These are phyloP conservation scores for Corylus heterophylla DNA, from an alignment of 306 rosid genomes.

Conservation along the genomic window DNA sequence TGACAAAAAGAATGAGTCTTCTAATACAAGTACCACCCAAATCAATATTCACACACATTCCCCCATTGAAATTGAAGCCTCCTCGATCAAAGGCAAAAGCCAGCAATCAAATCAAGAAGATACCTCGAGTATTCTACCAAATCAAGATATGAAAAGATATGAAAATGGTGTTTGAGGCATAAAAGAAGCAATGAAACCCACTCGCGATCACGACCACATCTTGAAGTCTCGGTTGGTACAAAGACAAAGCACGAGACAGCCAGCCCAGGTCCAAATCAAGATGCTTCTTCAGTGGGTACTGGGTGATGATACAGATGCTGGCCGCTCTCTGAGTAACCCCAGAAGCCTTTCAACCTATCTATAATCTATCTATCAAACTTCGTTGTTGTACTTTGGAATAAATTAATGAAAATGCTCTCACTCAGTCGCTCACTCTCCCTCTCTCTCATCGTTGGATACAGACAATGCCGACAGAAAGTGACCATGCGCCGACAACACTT, in stretches of 20 bases:
- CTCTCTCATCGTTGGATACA: slow-evolving; percentile 53
- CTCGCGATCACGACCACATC: slow-evolving; percentile 29
- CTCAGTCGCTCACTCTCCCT: neutral
- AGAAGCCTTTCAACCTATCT: slow-evolving; percentile 32
- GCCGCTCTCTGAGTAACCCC: slow-evolving; percentile 40
- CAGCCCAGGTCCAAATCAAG: slow-evolving; percentile 35
- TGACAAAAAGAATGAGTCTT: slow-evolving; percentile 36
- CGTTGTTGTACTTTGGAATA: slow-evolving; percentile 38
- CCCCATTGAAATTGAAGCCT: slow-evolving; percentile 40
- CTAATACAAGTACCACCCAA: slow-evolving; percentile 32
- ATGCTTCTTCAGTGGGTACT: slow-evolving; percentile 34
- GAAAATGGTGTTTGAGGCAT: slow-evolving; percentile 10
- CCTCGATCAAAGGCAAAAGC: slow-evolving; percentile 13
- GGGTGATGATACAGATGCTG: slow-evolving; percentile 27
- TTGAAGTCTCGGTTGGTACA: slow-evolving; percentile 26
- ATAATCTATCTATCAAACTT: slow-evolving; percentile 12
- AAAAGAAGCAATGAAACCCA: slow-evolving; percentile 26
- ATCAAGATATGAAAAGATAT: slow-evolving; percentile 14
- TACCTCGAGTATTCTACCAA: neutral
- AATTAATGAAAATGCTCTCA: slow-evolving; percentile 37
- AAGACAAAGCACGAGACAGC: slow-evolving; percentile 16
- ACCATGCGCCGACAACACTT: slow-evolving; percentile 81
- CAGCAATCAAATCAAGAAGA: slow-evolving; percentile 30
- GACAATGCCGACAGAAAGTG: slow-evolving; percentile 90
- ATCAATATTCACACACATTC: slow-evolving; percentile 48